Evolutionary conservation across 768 basidiomycete species (phyloP).

Genomic region (Pulveroboletus ravenelii): DNA sequence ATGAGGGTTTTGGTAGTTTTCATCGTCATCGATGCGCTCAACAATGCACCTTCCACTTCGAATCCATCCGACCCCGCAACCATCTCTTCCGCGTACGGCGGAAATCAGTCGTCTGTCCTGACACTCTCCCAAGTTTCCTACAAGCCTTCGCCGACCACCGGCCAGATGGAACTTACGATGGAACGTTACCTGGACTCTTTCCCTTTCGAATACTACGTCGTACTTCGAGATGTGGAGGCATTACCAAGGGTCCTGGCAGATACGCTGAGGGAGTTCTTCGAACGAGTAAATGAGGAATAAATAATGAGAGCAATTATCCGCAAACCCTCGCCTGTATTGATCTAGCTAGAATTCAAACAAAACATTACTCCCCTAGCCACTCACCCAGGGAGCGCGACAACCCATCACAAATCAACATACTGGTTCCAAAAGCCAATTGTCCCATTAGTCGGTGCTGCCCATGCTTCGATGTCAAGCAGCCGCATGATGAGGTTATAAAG

Average conservation of each 20-base stretch:
- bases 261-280: constrained; percentile 90
- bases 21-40: constrained; percentile 88
- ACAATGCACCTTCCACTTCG: constrained; percentile 34
- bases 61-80: constrained; percentile 6
- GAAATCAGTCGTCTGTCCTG: constrained; percentile 71
- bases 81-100: constrained; percentile 13
- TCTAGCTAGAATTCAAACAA: neutral
- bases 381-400: neutral
- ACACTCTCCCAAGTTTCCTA: constrained; percentile 91
- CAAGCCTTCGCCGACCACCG: constrained; percentile 44
- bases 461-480: constrained; percentile 58
- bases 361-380: constrained; percentile 1
- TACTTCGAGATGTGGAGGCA: constrained; percentile 86
- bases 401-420: constrained; percentile 42
- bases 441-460: constrained; percentile 66
- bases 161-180: constrained; percentile 81
- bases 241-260: constrained; percentile 85
- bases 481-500: constrained; percentile 79
- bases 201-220: constrained; percentile 96
- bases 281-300: constrained; percentile 67
- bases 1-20: constrained; percentile 95
- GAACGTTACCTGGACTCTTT: constrained; percentile 91
- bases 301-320: neutral
- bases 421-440: constrained; percentile 80
- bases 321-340: neutral